Evolutionary conservation across 2,329 filamentous ascomycete genomes (phyloP), one percentile per base, ranked within the genome.

Genomic region (Penicillium nordicum): DNA sequence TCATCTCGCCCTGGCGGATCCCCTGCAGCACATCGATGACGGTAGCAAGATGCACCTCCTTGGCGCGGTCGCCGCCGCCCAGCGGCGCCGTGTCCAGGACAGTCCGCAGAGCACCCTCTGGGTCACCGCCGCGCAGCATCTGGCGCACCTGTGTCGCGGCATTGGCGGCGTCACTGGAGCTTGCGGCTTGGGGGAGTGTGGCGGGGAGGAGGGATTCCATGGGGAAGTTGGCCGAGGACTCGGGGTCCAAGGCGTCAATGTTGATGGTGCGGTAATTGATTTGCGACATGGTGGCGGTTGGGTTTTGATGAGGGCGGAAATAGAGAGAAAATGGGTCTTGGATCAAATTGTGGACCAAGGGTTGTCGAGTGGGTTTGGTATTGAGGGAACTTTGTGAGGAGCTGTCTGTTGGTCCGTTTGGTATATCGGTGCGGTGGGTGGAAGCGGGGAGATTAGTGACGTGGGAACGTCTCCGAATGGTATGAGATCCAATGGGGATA

Each of bases 1-100:
- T 91, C 90, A 97, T 97, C 67, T 99, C 94, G 67, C 89, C 89
- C 70, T 94, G 92, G 74, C 96, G 92, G 78, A 97, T 97, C 21
- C 91, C 94, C 76, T 96, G 92, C 63, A 99, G 81, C 57, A 97
- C 92, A 78, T 99, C 94, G 59, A 91, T 86, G 40, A 99, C 89
- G 21, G 90, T 93, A 64, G 90, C 86, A 62, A 96, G 80, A 74
- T 97, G 92, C 30, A 91, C 81, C 63, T 96, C 91, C 88, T 96
- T 75, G n/a, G 76, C 76, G 52, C 74, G 74, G 58, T 78, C 76
- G 62, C 79, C 76, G 45, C 77, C 77, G 41, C 72, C 75, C 78
- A 97, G 66, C 34, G 95, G 92, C 36, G 90, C 89, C 66, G 84
- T 90, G 79, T 97, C 92, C 62, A 97, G 79, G 55, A 89, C 92